Conservation (phyloP, 2,329 filamentous ascomycete species). For the Aspergillus sojae region DNA sequence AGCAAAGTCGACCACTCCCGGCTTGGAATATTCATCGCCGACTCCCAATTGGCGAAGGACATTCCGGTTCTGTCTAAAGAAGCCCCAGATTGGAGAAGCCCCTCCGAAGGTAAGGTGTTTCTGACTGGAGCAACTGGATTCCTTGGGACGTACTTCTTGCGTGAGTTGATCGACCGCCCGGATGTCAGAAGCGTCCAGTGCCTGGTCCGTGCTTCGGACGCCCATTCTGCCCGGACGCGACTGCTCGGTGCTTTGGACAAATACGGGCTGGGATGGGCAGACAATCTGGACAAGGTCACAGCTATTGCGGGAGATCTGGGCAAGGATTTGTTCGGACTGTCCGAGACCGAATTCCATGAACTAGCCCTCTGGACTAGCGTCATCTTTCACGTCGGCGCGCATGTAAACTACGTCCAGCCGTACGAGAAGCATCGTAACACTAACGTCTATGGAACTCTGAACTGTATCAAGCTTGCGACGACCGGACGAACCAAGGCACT, state of each 20-base stretch:
- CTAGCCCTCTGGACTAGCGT: not conserved
- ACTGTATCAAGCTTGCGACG: not conserved
- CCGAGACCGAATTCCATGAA: not conserved
- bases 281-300: not conserved
- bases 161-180: not conserved
- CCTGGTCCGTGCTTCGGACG: not conserved
- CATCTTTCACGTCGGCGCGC: not conserved
- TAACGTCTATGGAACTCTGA: conserved; percentile 1
- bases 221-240: not conserved
- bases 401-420: conserved; percentile 4
- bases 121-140: conserved; percentile 4
- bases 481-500: not conserved
- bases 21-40: not conserved
- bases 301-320: not conserved
- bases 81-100: not conserved
- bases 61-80: not conserved
- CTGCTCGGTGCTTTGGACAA: not conserved
- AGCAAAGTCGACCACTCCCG: not conserved
- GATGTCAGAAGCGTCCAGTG: not conserved
- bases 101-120: not conserved
- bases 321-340: not conserved
- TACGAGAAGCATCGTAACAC: conserved; percentile 1
- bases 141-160: not conserved
- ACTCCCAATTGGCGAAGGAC: not conserved
- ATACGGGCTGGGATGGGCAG: not conserved